Base-by-base conservation (phyloP, 2,329 filamentous ascomycete genomes). In the Orbilia brochopaga region DNA sequence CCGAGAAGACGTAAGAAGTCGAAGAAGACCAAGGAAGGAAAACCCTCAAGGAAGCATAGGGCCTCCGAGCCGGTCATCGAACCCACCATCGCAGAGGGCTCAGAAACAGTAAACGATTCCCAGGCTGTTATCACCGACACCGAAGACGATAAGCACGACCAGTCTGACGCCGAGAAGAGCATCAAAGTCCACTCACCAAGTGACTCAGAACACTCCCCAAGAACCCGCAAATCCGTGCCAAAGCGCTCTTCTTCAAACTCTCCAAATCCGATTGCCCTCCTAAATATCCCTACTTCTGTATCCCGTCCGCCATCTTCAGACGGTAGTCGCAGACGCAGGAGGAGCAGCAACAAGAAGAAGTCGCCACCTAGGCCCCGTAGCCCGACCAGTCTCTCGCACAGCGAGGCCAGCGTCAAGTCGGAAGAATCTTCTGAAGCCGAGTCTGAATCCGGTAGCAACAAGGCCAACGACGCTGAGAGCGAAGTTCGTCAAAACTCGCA, bases 261-360 rank as follows among this genome's bases (percentile, higher is more conserved):
- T 13, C 66, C 66, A 24, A 70, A 70, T 21, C 66, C 66, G 1
- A 52, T 15, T n/a, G 60, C 60, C 2, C 53, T 70, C 4, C 50
- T 70, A 6, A 70, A 70, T 17, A 70, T 70, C 52, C 66, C 66
- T 35, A 64, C 66, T 23, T 70, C 66, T 24, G 66, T 70, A 59
- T 70, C 66, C 8, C 66, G 66, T 6, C 66, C 66, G 7, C 66
- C 66, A 32, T 70, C 66, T 19, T 70, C 66, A 3, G 53, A 70
- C 66, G 66, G 66, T 48, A 70, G 66, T 24, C 66, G 65, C 17
- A 70, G 53, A 24, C 65, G 66, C 21, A 70, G 66, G 55, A 46
- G 66, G 44, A 69, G 65, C n/a, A 54, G 66, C 35, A 64, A 59
- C 17, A 69, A 53, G 42, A 61, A 61, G 44, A 51, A 56, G 44